A percentile compares a stretch with the other conserved stretches of the same genome.
Conservation (phyloP, 1,284 basidiomycete genomes). For the Ceratorhiza oryzae-sativae region DNA sequence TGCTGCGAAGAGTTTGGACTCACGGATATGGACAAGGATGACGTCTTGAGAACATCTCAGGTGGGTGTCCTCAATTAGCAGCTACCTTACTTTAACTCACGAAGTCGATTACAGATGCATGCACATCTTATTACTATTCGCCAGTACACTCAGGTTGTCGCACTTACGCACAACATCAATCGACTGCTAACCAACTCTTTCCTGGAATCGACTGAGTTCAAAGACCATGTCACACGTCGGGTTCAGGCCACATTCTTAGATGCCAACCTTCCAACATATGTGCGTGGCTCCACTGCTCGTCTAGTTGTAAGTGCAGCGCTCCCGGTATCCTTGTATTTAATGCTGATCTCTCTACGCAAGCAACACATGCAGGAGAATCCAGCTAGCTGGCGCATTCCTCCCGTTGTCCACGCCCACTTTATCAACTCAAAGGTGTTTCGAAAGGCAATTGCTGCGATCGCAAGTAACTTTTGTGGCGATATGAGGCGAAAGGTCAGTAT, state of each 20-base stretch:
- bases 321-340: too few species aligned
- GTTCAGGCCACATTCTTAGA: conserved; percentile 2
- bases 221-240: conserved; percentile 1
- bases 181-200: background rate
- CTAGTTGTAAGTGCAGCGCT: conserved; percentile 20
- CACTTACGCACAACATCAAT: background rate
- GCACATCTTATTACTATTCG: background rate
- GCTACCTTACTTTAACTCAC: background rate
- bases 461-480: conserved; percentile 22
- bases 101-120: background rate
- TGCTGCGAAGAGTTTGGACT: conserved; percentile 30
- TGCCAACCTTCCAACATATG: conserved; percentile 1
- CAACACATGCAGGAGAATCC: conserved; percentile 28
- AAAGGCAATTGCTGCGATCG: conserved; percentile 10
- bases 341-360: too few species aligned
- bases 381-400: conserved; percentile 13
- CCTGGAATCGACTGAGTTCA: conserved; percentile 12
- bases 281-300: background rate
- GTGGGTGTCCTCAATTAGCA: background rate
- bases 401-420: conserved; percentile 16
- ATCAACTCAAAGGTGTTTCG: conserved; percentile 3
- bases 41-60: background rate
- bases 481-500: conserved; percentile 26
- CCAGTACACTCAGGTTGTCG: background rate
- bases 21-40: background rate